These are phyloP conservation scores for Pouteria glomerata DNA, from an alignment of 148 eudicot species.

Conservation along the genomic window DNA sequence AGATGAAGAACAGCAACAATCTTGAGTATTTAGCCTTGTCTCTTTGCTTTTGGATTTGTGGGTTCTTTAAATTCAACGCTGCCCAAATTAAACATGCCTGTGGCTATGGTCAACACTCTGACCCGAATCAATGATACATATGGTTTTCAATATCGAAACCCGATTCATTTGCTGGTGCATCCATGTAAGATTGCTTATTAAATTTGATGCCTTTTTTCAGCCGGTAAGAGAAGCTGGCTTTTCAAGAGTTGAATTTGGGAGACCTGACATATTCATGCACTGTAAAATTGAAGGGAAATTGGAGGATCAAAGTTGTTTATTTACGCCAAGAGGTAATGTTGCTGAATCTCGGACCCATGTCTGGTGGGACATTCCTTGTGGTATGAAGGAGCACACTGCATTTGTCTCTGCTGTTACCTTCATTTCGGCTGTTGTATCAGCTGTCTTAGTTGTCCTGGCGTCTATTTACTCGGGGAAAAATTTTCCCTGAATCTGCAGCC, in stretches of 20 bases:
- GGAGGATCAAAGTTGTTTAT: constrained; percentile 26
- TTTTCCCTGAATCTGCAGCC: constrained; percentile 3
- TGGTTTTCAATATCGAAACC: not conserved
- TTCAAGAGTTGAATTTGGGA: constrained; percentile 52
- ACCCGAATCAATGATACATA: not conserved
- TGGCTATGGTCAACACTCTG: not conserved
- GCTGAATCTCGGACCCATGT: constrained; percentile 16
- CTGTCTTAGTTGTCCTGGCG: constrained; percentile 42
- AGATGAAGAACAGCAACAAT: not conserved
- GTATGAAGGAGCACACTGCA: constrained; percentile 49
- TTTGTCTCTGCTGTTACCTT: constrained; percentile 67
- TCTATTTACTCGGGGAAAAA: constrained; percentile 44
- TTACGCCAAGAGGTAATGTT: constrained; percentile 15
- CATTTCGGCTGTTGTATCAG: constrained; percentile 47
- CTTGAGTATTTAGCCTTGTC: not conserved
- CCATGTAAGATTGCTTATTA: not conserved
- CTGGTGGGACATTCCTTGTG: constrained; percentile 72
- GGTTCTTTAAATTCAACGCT: not conserved
- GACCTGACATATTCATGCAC: constrained; percentile 50
- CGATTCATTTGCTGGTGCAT: not conserved
- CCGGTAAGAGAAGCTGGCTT: constrained; percentile 53
- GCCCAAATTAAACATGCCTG: not conserved
- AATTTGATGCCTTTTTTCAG: constrained; percentile 30
- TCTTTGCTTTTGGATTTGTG: not conserved
- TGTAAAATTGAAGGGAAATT: constrained; percentile 29